Conservation (phyloP, 441 rosid genomes). For the Capsella rubella region DNA sequence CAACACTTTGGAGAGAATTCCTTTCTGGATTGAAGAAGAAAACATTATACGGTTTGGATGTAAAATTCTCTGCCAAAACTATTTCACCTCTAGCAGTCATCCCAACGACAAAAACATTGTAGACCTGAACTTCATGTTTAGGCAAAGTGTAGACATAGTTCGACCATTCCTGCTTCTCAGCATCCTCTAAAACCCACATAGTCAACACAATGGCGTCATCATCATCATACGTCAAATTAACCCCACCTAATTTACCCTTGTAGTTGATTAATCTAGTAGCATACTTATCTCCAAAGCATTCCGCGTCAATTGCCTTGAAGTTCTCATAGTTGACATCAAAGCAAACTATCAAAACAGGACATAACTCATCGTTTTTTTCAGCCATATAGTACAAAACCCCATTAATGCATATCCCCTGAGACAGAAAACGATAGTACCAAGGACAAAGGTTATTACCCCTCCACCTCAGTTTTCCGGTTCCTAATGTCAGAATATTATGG, state of each 20-base stretch:
- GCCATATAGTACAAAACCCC: neutral
- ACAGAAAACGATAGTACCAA: neutral
- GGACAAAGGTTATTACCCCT: neutral
- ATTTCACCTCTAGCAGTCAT: conserved; percentile 7
- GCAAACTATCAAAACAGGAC: neutral
- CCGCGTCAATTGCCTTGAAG: neutral
- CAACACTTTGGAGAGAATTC: conserved; percentile 2
- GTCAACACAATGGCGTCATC: neutral
- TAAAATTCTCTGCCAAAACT: neutral
- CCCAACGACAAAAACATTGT: neutral
- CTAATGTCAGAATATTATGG: too few relatives aligned
- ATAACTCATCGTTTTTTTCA: neutral
- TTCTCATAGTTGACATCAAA: neutral
- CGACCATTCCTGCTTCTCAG: neutral
- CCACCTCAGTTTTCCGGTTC: neutral
- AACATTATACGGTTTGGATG: neutral
- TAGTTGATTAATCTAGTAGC: neutral
- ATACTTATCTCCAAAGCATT: neutral
- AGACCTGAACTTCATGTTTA: too few relatives aligned
- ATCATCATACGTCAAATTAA: neutral
- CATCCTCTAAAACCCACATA: conserved; percentile 24
- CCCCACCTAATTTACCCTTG: conserved; percentile 1
- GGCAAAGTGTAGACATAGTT: conserved; percentile 30
- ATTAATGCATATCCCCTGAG: neutral
- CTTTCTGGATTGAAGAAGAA: neutral